Conservation (phyloP, 371 early-diverging fungal genomes). For the Neoconidiobolus thromboides region DNA sequence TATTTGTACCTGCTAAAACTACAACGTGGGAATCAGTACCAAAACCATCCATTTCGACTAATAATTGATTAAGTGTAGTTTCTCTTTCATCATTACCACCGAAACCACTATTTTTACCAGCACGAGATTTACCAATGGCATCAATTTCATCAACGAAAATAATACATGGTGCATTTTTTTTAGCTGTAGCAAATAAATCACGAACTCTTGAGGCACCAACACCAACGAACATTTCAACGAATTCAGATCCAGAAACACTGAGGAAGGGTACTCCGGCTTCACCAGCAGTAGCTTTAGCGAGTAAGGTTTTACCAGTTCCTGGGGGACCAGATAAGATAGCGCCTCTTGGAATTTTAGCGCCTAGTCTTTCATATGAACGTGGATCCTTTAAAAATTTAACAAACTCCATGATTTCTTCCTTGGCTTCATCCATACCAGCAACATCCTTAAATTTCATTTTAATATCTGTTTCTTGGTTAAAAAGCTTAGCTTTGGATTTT, state of each 20-base stretch:
- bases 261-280: slow-evolving; percentile 93
- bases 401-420: slow-evolving; percentile 87
- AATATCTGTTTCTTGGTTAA: slow-evolving; percentile 61
- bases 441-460: slow-evolving; percentile 92
- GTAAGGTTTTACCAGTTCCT: slow-evolving; percentile 93
- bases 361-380: slow-evolving; percentile 64
- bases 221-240: slow-evolving; percentile 96
- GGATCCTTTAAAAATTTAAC: slow-evolving; percentile 96
- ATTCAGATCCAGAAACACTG: slow-evolving; percentile 94
- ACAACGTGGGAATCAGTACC: slow-evolving; percentile 85
- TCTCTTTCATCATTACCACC: slow-evolving; percentile 76
- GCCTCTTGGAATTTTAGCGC: slow-evolving; percentile 89
- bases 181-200: slow-evolving; percentile 82
- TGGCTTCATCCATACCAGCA: slow-evolving; percentile 90
- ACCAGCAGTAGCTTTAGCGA: slow-evolving; percentile 95
- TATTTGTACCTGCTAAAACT: slow-evolving; percentile 96
- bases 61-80: slow-evolving; percentile 77
- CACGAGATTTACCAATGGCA: slow-evolving; percentile 75
- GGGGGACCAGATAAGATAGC: slow-evolving; percentile 95
- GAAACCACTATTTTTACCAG: slow-evolving; percentile 30
- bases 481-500: slow-evolving; percentile 88
- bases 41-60: slow-evolving; percentile 93
- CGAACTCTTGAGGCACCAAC: slow-evolving; percentile 93
- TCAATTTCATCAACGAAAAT: slow-evolving; percentile 98
- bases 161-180: slow-evolving; percentile 87